Evolutionary conservation across 202 grass and related monocot genomes (phyloP).

Genomic region (Eragrostis tef): DNA sequence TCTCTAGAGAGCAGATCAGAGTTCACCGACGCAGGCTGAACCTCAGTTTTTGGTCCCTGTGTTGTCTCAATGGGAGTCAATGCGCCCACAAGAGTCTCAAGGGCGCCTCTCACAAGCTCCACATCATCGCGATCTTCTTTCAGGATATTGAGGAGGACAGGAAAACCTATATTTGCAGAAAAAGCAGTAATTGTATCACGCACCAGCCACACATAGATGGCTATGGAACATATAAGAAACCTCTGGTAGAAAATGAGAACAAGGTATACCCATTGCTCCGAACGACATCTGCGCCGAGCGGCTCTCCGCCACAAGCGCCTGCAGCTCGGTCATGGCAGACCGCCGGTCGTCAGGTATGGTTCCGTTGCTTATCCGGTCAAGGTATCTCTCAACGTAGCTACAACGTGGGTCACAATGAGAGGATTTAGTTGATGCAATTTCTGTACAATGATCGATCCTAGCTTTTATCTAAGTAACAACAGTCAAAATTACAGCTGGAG

Average conservation of each 20-base stretch:
- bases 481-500: neutral
- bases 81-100: slow-evolving; percentile 83
- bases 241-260: neutral
- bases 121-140: slow-evolving; percentile 95
- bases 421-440: neutral
- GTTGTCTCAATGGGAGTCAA: slow-evolving; percentile 79
- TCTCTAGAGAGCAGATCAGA: slow-evolving; percentile 96
- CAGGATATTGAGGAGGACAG: slow-evolving; percentile 81
- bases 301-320: slow-evolving; percentile 89
- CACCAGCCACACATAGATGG: neutral
- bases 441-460: neutral
- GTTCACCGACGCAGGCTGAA: slow-evolving; percentile 87
- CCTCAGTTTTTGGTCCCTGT: slow-evolving; percentile 71
- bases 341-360: slow-evolving; percentile 81
- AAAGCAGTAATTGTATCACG: slow-evolving; percentile 6
- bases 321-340: slow-evolving; percentile 85
- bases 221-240: neutral
- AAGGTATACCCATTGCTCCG: slow-evolving; percentile 79
- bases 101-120: slow-evolving; percentile 83
- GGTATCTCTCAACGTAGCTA: slow-evolving; percentile 81
- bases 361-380: slow-evolving; percentile 91
- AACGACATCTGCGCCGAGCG: slow-evolving; percentile 90
- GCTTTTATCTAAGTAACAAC: neutral
- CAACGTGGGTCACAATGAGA: neutral
- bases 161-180: slow-evolving; percentile 65